phyloP scores from a whole-genome alignment of 2,329 filamentous ascomycete genomes.

The Aspergillus costaricaensis region DNA sequence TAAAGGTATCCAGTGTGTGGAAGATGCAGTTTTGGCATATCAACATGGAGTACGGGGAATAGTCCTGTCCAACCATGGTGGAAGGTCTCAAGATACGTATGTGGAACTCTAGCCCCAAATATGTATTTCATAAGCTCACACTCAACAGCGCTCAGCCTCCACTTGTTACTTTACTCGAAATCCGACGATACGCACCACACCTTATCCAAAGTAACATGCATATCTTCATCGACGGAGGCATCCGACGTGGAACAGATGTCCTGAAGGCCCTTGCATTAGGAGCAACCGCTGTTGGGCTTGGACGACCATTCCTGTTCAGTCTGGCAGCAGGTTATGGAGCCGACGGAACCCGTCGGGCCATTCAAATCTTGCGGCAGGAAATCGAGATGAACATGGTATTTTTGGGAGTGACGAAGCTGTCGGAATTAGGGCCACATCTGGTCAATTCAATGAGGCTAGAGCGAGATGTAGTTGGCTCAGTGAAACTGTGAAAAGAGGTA shows the following conservation, averaged over 20 bases:
- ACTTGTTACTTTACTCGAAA: conserved; percentile 62
- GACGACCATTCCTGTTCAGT: conserved; percentile 62
- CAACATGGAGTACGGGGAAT: conserved; percentile 50
- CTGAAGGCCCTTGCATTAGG: conserved; percentile 68
- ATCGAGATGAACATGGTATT: conserved; percentile 40
- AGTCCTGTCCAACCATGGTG: conserved; percentile 45
- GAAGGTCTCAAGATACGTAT: conserved; percentile 50
- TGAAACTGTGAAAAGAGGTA: conserved; percentile 27
- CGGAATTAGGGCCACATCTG: conserved; percentile 32
- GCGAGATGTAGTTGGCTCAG: conserved; percentile 32
- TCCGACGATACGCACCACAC: conserved; percentile 62
- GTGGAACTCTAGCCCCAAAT: background rate
- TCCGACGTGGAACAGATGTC: conserved; percentile 66
- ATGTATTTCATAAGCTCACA: background rate
- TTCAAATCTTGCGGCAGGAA: conserved; percentile 36
- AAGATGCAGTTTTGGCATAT: conserved; percentile 52
- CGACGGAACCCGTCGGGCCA: conserved; percentile 54
- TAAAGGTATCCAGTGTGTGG: conserved; percentile 50
- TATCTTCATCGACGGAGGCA: conserved; percentile 65
- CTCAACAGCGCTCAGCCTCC: conserved; percentile 43
- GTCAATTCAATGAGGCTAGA: conserved; percentile 36
- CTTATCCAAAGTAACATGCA: conserved; percentile 60
- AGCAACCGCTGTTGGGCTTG: conserved; percentile 64
- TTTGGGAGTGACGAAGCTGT: conserved; percentile 30
- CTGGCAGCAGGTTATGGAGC: conserved; percentile 60